These are phyloP conservation scores for Bruguiera hainesii DNA, from an alignment of 441 rosid species.

Conservation along the genomic window DNA sequence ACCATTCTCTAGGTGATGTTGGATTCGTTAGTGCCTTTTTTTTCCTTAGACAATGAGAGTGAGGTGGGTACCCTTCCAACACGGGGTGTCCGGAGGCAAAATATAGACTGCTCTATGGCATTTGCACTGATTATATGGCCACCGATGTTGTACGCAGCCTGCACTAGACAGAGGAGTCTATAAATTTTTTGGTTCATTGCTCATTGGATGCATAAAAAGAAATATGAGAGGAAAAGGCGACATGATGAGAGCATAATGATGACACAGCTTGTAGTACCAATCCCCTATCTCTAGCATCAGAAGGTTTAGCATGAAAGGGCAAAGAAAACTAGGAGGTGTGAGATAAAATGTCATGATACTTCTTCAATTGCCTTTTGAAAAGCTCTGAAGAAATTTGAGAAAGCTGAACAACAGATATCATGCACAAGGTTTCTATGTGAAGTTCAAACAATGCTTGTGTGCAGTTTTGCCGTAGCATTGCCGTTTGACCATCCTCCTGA, in stretches of 20 bases:
- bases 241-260: neutral
- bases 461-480: neutral
- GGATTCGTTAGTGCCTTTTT: neutral
- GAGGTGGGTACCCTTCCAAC: slow-evolving; percentile 58
- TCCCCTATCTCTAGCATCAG: neutral
- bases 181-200: slow-evolving; percentile 21
- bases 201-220: neutral
- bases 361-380: neutral
- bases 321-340: too few relatives aligned
- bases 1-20: neutral
- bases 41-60: slow-evolving; percentile 2
- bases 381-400: neutral
- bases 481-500: neutral
- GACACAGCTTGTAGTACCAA: neutral
- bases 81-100: slow-evolving; percentile 66
- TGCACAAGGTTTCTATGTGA: too few relatives aligned
- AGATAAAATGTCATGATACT: neutral
- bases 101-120: slow-evolving; percentile 77
- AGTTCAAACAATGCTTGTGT: too few relatives aligned
- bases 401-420: too few relatives aligned
- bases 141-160: slow-evolving; percentile 88
- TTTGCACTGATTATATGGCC: slow-evolving; percentile 77
- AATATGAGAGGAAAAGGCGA: neutral
- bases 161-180: slow-evolving; percentile 49
- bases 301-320: neutral